Evolutionary conservation across 208 protist species (phyloP), one percentile per base, ranked within the genome.

Genomic region (Novymonas esmeraldas): DNA sequence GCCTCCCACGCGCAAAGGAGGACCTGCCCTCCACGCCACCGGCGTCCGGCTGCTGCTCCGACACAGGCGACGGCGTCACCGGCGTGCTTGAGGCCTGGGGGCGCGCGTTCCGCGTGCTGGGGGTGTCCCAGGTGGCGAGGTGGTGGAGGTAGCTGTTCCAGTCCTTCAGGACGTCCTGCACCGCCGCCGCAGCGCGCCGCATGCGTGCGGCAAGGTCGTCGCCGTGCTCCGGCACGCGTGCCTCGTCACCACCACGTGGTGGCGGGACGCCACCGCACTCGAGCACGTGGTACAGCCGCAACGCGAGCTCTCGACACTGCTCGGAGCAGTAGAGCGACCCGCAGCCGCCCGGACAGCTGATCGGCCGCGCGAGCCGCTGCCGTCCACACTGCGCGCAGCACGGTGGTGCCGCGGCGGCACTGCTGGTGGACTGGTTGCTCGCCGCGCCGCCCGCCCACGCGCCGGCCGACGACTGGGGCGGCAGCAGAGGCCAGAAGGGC

Each of bases 261-360:
- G 46, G 61, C 11, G 61, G 48, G n/a, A 49, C 48, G 34, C 46
- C 64, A 10, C 46, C 29, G 55, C 82, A 88, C 58, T 82, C 75
- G 20, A 82, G 56, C 10, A 76, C 64, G 46, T 88, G 82, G 62
- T 78, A 84, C 44, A 69, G 50, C 33, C 60, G 52, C 64, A 80
- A 38, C 58, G 82, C 78, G 10, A 67, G 59, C 4, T 62, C 60
- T 13, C 70, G 78, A 39, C 82, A 88, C 42, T 64, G 33, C 36
- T 79, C 63, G 20, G 64, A 69, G 46, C 82, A 84, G 64, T 84
- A 88, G 22, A 55, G n/a, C 7, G 73, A 49, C 26, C 70, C 73
- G 39, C 82, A 88, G 11, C 51, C 44, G 6, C 60, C 71, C n/a
- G 67, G 67, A 59, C 73, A 74, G 16, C 31, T 24, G 13, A 75